Conservation (phyloP, 352 stramenopile species). For the Phytopythium delawarense region DNA sequence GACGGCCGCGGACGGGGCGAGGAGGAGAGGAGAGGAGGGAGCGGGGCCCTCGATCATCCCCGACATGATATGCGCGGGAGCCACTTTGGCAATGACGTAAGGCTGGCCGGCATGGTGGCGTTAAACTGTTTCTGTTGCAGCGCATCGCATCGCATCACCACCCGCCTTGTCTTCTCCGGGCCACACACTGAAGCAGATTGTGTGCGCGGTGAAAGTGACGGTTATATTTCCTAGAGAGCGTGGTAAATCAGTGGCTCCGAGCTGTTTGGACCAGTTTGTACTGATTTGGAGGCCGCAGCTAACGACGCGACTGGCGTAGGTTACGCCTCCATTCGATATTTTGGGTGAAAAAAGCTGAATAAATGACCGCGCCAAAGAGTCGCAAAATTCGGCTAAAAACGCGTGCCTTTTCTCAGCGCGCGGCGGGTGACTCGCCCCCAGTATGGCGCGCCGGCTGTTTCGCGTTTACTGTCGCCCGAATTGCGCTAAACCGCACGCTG, state of each 20-base stretch:
- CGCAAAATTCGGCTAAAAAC: background rate
- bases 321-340: background rate
- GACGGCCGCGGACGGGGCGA: background rate
- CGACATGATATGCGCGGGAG: conserved; percentile 1
- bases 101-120: background rate
- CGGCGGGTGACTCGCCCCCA: background rate
- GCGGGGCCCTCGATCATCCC: background rate
- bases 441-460: too few relatives aligned
- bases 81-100: conserved; percentile 4
- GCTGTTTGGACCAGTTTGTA: too few relatives aligned
- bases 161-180: background rate
- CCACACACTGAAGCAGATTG: background rate
- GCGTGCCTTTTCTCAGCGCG: conserved; percentile 1
- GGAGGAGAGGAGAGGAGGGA: background rate
- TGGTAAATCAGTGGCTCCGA: too few relatives aligned
- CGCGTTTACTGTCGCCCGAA: background rate
- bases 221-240: too few relatives aligned
- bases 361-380: too few relatives aligned
- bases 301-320: background rate
- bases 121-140: background rate
- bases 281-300: too few relatives aligned
- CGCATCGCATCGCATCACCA: background rate
- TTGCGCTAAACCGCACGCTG: background rate
- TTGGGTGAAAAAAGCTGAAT: too few relatives aligned
- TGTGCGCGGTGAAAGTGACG: too few relatives aligned